Evolutionary conservation across 2,329 filamentous ascomycete species (phyloP).

Genomic region (Arthrobotrys entomopaga): DNA sequence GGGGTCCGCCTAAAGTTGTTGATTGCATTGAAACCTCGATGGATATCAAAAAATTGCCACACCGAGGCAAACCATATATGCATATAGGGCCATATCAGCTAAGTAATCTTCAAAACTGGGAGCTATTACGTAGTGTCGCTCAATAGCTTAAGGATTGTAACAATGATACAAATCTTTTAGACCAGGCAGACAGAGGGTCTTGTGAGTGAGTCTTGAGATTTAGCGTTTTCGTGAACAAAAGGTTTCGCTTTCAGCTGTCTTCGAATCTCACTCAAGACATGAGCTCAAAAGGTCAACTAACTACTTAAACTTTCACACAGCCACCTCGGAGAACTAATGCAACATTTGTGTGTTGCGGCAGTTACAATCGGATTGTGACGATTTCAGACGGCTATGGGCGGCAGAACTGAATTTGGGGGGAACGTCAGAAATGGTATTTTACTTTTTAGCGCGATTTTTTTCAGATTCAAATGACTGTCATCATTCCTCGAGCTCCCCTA

Average conservation of each 20-base stretch:
- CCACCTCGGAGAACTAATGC: background rate
- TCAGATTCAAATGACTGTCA: conserved; percentile 24
- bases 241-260: no score
- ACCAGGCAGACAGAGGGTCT: no score
- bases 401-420: no score
- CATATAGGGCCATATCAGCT: conserved; percentile 5
- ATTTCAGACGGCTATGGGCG: conserved; percentile 36
- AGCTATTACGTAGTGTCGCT: conserved; percentile 16
- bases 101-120: background rate
- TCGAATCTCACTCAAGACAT: no score
- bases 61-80: background rate
- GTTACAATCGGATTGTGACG: conserved; percentile 21
- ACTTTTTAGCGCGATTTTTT: conserved; percentile 6
- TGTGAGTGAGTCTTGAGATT: no score
- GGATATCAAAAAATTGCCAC: conserved; percentile 3
- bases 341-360: conserved; percentile 16
- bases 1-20: conserved; percentile 30
- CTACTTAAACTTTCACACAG: no score
- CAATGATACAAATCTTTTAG: no score
- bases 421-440: no score
- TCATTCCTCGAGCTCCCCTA: background rate
- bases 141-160: no score
- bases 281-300: no score
- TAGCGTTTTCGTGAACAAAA: no score
- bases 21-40: no score